Evolutionary conservation across 2,329 filamentous ascomycete genomes (phyloP), one percentile per base, ranked within the genome.

Genomic region (Achaetomium macrosporum): DNA sequence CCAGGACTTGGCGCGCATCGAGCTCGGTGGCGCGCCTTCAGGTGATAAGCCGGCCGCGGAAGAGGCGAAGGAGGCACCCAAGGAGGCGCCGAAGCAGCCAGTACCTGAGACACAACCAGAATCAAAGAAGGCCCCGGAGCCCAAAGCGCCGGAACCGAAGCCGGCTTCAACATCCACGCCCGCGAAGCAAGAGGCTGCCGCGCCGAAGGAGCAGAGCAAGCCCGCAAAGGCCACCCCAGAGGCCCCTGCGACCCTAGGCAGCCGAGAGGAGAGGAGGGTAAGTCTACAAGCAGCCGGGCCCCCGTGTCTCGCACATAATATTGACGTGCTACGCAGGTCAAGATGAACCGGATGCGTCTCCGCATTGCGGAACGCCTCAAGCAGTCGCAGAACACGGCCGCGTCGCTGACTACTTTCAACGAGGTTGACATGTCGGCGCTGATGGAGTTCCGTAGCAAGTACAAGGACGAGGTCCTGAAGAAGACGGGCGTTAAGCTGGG

Each of bases 341-440:
- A 99, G 81, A 99, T 99, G 93, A 97, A 97, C 78, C 90, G 93
- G 60, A 99, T 99, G 93, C 90, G 93, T 61, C 83, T 97, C 57
- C 86, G 93, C 57, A 99, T 97, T 63, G 90, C 93, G 47, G 93
- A 99, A 77, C 90, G 93, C 63, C 82, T 99, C 60, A 99, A 99
- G 83, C 93, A 99, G 71, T 97, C 93, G 17, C 93, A 99, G 70
- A 99, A 99, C 76, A 97, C 93, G 1, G 92, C 93, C 47, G 93
- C 93, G 42, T 96, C 93, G 4, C 79, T 99, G 49, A 97, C 93
- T 44, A 99, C 93, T 25, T 99, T 99, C 81, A 96, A 99, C 72
- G 92, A 97, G 73, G 93, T 99, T 57, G 93, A 99, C 71, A 99
- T 99, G 93, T 95, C 92, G 31, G 89, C 87, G 19, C 78, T 99